Evolutionary conservation across 768 basidiomycete genomes (phyloP), one percentile per base, ranked within the genome.

Genomic region (Pulveroboletus ravenelii): DNA sequence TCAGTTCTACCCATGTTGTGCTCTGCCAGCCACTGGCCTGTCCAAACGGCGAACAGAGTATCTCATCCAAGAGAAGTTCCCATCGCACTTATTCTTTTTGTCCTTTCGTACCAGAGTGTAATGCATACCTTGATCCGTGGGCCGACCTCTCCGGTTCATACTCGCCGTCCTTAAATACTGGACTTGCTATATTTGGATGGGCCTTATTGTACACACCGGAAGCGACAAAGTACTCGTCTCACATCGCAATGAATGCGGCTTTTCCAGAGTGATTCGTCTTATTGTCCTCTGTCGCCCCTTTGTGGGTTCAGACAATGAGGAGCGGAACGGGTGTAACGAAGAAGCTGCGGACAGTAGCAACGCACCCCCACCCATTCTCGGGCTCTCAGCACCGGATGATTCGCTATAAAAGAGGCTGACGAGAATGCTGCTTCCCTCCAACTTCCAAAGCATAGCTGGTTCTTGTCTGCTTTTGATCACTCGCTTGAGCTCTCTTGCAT

Each of bases 241-340:
- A 55, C 55, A 43, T 35, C 14, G 27, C 6, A 35, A 38, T 50
- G 30, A 30, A 38, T 38, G 41, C 27, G 7, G 37, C 12, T 23
- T 10, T n/a, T 20, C 37, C 17, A 10, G 23, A 25, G 23, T 10
- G 1, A 35, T 14, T 6, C 38, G 10, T 47, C 53, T 57, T 64
- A 64, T 64, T 64, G 63, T 64, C 35, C 31, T 32, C 48, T 13
- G 20, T 35, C 50, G 6, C 58, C 39, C 13, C 14, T 43, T 60
- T 34, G 10, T 37, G 52, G 35, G 5, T 31, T 42, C n/a, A 17
- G 40, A 29, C 39, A 38, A 18, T 23, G 10, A 35, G 10, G 13
- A 14, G 43, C 10, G 36, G n/a, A 10, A 41, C 34, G 23, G 13
- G 14, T 13, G 45, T 39, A 27, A 35, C 15, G 45, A 51, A 9